Evolutionary conservation across 164 flowering plant species (phyloP).

Genomic region (Aristolochia californica): DNA sequence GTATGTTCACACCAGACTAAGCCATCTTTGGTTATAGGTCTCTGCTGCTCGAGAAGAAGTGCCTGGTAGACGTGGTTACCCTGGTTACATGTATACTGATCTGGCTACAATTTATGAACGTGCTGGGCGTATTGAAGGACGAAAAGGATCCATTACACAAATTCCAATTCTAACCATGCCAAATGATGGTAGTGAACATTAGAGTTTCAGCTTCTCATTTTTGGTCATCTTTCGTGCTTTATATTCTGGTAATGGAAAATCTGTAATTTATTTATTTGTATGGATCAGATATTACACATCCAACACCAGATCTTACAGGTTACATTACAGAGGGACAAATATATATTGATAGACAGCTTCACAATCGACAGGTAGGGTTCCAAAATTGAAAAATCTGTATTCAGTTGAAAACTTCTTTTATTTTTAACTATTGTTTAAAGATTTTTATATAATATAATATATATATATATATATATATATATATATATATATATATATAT

Average conservation of each 20-base stretch:
- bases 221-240: background rate
- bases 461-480: too few relatives aligned
- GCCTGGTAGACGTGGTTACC: too few relatives aligned
- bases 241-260: background rate
- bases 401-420: too few relatives aligned
- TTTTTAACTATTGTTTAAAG: too few relatives aligned
- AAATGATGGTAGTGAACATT: constrained; percentile 57
- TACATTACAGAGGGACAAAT: constrained; percentile 99
- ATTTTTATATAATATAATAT: background rate
- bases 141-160: constrained; percentile 94
- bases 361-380: constrained; percentile 68
- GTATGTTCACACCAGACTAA: too few relatives aligned
- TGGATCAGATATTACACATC: constrained; percentile 83
- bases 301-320: constrained; percentile 98
- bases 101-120: too few relatives aligned
- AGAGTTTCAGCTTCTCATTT: background rate
- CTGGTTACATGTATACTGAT: too few relatives aligned
- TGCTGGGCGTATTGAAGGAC: too few relatives aligned
- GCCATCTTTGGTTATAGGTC: constrained; percentile 36
- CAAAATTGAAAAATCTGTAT: background rate
- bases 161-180: constrained; percentile 98
- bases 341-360: constrained; percentile 85
- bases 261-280: too few relatives aligned
- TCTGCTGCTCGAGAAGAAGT: constrained; percentile 99
- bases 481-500: too few relatives aligned